Percentiles rank a stretch among this genome's conserved stretches.
These are phyloP conservation scores for Alternaria gansuensis DNA, from an alignment of 2,329 filamentous ascomycete species.

Conservation along the genomic window DNA sequence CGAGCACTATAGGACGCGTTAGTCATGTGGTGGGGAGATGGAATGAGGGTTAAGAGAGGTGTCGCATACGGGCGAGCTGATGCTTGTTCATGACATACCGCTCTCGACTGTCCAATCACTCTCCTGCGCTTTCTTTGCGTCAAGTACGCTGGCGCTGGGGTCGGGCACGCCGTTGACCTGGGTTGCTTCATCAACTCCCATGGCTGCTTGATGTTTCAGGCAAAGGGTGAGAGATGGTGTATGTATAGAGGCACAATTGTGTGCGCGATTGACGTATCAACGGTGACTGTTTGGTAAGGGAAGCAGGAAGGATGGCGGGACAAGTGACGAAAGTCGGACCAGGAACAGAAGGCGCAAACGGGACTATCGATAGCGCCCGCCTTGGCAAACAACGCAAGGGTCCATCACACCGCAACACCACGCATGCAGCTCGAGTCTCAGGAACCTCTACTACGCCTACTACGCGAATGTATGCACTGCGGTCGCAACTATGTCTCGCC, in stretches of 20 bases:
- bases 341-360: slow-evolving; percentile 57
- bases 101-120: slow-evolving; percentile 56
- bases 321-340: slow-evolving; percentile 18
- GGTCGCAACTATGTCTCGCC: slow-evolving; percentile 39
- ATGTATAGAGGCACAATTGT: neutral
- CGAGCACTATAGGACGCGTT: slow-evolving; percentile 63
- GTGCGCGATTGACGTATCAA: slow-evolving; percentile 2
- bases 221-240: neutral
- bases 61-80: slow-evolving; percentile 44
- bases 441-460: neutral
- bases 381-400: slow-evolving; percentile 30
- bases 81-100: slow-evolving; percentile 53
- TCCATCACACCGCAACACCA: slow-evolving; percentile 25
- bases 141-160: slow-evolving; percentile 49
- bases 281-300: slow-evolving; percentile 18
- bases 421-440: slow-evolving; percentile 9
- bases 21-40: neutral
- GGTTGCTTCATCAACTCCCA: slow-evolving; percentile 49
- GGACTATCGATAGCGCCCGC: slow-evolving; percentile 33
- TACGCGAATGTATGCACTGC: slow-evolving; percentile 10
- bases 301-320: slow-evolving; percentile 14
- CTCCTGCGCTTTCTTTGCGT: slow-evolving; percentile 33
- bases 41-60: slow-evolving; percentile 30
- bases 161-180: slow-evolving; percentile 54
- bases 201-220: slow-evolving; percentile 23